phyloP scores from a whole-genome alignment of 1,139 yeast species.

The Geotrichum histeridarum region DNA sequence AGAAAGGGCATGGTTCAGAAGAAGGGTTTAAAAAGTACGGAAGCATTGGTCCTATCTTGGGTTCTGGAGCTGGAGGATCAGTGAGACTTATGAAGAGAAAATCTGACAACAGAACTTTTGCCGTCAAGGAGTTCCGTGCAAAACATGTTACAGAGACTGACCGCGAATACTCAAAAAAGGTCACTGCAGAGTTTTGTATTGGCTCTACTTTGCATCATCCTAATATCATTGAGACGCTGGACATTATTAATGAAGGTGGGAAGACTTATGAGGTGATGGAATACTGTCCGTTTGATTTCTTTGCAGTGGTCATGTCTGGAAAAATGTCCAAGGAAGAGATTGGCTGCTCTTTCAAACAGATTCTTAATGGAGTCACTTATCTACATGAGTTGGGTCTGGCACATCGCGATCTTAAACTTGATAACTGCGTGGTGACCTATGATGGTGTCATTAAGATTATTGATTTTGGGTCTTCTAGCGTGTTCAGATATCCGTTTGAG shows the following conservation, averaged over 20 bases:
- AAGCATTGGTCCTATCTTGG: constrained; percentile 80
- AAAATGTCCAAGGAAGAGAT: constrained; percentile 81
- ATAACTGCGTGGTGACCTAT: constrained; percentile 83
- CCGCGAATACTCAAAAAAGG: constrained; percentile 88
- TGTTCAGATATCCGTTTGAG: constrained; percentile 87
- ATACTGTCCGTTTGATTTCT: constrained; percentile 91
- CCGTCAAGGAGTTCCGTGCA: constrained; percentile 93
- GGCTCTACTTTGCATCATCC: constrained; percentile 95
- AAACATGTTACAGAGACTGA: constrained; percentile 76
- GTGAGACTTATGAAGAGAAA: constrained; percentile 81
- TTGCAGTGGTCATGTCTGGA: constrained; percentile 97
- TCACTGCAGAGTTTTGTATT: constrained; percentile 94
- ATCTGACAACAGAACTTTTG: constrained; percentile 78
- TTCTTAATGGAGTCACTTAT: constrained; percentile 76
- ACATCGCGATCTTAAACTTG: constrained; percentile 90
- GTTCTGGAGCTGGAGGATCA: constrained; percentile 98
- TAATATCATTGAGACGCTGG: constrained; percentile 87
- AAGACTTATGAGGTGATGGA: constrained; percentile 95
- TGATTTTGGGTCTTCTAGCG: constrained; percentile 95
- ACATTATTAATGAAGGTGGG: constrained; percentile 80
- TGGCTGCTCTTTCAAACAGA: constrained; percentile 84
- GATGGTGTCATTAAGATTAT: constrained; percentile 86
- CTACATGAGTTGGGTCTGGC: constrained; percentile 85
- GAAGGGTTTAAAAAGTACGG: constrained; percentile 68
- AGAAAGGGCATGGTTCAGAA: constrained; percentile 39